Percentiles rank a stretch among this genome's conserved stretches.
phyloP scores from a whole-genome alignment of 129 eudicot species.

The Saussurea involucrata region DNA sequence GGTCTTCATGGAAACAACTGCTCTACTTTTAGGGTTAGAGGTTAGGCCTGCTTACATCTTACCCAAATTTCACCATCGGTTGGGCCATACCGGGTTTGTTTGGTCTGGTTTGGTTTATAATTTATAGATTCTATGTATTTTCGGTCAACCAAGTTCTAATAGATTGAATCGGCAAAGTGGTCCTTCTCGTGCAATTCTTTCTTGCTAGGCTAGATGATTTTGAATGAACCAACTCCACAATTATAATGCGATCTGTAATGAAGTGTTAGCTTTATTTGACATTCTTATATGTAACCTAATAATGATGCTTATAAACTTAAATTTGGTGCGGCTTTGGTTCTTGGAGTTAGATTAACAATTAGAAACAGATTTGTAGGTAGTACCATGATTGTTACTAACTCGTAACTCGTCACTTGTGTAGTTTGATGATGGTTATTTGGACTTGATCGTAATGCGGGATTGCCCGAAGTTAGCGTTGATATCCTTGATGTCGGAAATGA shows the following conservation, averaged over 20 bases:
- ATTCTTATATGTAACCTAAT: neutral
- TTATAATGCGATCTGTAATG: neutral
- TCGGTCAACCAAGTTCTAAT: neutral
- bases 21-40: neutral
- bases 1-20: too few species aligned
- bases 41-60: neutral
- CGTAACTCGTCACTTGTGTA: conserved; percentile 35
- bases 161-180: neutral
- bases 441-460: conserved; percentile 61
- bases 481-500: conserved; percentile 66
- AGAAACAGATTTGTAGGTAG: neutral
- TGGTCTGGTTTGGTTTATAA: neutral
- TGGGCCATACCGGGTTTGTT: neutral
- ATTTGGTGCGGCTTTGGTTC: neutral
- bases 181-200: neutral
- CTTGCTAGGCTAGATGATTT: neutral
- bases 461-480: conserved; percentile 67
- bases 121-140: neutral
- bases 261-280: neutral
- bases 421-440: conserved; percentile 92
- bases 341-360: conserved; percentile 7
- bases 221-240: neutral
- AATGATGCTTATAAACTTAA: conserved; percentile 10
- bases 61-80: neutral
- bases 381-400: neutral